A percentile compares a stretch with the other conserved stretches of the same genome.
phyloP scores from a whole-genome alignment of 2,329 filamentous ascomycete species.

The Ophioceras dolichostomum region DNA sequence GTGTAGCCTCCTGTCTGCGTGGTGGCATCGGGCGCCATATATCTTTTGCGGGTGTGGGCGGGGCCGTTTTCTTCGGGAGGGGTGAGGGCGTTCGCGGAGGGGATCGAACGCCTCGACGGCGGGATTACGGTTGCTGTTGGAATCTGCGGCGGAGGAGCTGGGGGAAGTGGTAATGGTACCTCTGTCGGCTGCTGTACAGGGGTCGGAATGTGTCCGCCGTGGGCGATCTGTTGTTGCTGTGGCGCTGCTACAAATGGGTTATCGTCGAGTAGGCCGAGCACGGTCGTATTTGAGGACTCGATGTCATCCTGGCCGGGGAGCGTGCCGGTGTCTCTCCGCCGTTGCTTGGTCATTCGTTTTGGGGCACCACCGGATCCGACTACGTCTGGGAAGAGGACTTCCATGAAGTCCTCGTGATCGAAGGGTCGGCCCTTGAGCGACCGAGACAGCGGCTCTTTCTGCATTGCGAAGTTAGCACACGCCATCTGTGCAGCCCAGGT shows the following conservation, averaged over 20 bases:
- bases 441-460: conserved; percentile 47
- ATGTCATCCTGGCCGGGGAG: conserved; percentile 30
- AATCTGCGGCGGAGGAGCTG: too few species aligned
- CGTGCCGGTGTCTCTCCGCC: conserved; percentile 34
- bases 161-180: too few species aligned
- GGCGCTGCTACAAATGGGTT: conserved; percentile 6
- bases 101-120: conserved; percentile 19
- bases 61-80: conserved; percentile 39
- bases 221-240: conserved; percentile 15
- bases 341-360: conserved; percentile 44
- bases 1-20: too few species aligned
- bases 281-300: conserved; percentile 22
- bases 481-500: too few species aligned
- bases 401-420: conserved; percentile 49
- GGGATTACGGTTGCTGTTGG: neutral
- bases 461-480: too few species aligned
- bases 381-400: conserved; percentile 47
- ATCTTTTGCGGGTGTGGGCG: conserved; percentile 28
- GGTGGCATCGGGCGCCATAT: too few species aligned
- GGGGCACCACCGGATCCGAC: conserved; percentile 47
- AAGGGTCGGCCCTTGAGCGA: conserved; percentile 44
- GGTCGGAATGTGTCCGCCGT: neutral
- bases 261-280: conserved; percentile 31
- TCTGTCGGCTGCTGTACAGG: too few species aligned
- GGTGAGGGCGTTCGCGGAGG: conserved; percentile 34